phyloP scores from a whole-genome alignment of 371 early-diverging fungal genomes.

The Mycotypha africana region DNA sequence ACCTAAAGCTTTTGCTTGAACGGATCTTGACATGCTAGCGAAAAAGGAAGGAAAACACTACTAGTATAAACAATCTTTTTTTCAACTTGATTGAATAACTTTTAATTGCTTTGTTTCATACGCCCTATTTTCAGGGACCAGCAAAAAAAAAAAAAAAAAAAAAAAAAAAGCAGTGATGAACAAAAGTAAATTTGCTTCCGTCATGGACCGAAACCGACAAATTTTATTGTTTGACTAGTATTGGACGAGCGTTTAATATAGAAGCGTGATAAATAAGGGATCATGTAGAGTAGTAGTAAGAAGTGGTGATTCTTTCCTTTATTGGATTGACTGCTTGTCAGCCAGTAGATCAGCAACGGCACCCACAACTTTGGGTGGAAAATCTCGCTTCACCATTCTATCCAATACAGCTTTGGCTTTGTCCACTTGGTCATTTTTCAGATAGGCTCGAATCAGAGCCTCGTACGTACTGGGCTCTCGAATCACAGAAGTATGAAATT shows the following conservation, averaged over 20 bases:
- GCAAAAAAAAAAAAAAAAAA: too few species aligned
- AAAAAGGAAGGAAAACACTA: too few species aligned
- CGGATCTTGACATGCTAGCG: neutral
- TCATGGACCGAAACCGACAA: too few species aligned
- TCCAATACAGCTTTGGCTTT: constrained; percentile 40
- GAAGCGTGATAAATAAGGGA: too few species aligned
- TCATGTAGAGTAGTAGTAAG: neutral
- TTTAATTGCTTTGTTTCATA: too few species aligned
- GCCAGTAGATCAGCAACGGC: constrained; percentile 28
- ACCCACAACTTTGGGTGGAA: constrained; percentile 42
- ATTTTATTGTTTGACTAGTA: too few species aligned
- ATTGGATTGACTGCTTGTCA: neutral
- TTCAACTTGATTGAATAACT: too few species aligned
- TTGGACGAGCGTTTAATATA: too few species aligned
- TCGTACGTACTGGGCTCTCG: constrained; percentile 64
- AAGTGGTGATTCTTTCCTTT: neutral
- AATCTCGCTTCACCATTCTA: constrained; percentile 39
- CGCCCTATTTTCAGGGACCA: neutral
- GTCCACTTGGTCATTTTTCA: constrained; percentile 38
- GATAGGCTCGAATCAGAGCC: constrained; percentile 54
- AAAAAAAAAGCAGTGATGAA: too few species aligned
- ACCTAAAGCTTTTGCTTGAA: constrained; percentile 1
- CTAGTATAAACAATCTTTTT: too few species aligned
- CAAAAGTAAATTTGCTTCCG: too few species aligned
- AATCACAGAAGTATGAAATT: constrained; percentile 22